Evolutionary conservation across 1,284 basidiomycete genomes (phyloP), one percentile per base, ranked within the genome.

Genomic region (Ustilago vetiveriae): DNA sequence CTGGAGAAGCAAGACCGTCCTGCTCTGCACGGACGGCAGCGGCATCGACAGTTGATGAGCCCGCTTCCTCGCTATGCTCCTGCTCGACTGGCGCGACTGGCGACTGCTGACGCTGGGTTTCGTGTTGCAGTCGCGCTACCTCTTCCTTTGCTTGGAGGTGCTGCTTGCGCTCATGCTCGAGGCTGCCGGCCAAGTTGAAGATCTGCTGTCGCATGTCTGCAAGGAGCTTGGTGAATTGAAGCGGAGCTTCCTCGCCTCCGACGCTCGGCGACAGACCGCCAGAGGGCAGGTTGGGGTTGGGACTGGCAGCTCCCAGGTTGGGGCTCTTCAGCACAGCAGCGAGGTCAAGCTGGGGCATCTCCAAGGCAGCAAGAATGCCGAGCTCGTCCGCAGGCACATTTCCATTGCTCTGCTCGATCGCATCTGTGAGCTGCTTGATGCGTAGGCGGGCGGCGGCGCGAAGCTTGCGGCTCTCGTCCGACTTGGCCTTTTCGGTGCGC

Each of bases 161-260:
- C 58, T 76, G 68, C 42, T 70, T 72, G 11, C 76, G 59, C 71
- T 82, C 80, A 24, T 79, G 70, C 53, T 78, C 72, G 6, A 82
- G 72, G n/a, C 64, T 73, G 29, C 73, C 74, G 19, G 76, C 76
- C 13, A 82, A 59, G 40, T 72, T 79, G 46, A 82, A 72, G 63
- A 81, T 82, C 67, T 82, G 80, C 67, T 82, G 76, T 9, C 79
- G 73, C 79, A 82, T 80, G 23, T 81, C 73, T 1, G 64, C 59
- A n/a, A 82, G 69, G 41, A 82, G 58, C 56, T 75, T 71, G 21
- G 79, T 69, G 26, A 80, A 74, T 52, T 75, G 68, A 6, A 74
- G 72, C 16, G 71, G 50, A 13, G 54, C 56, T 3, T 59, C 60
- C 26, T 70, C 74, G 14, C 29, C 27, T 3, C 50, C 58, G 16